phyloP scores from a whole-genome alignment of 2,329 filamentous ascomycete genomes.

The Paracorniculantispora psalliotae region DNA sequence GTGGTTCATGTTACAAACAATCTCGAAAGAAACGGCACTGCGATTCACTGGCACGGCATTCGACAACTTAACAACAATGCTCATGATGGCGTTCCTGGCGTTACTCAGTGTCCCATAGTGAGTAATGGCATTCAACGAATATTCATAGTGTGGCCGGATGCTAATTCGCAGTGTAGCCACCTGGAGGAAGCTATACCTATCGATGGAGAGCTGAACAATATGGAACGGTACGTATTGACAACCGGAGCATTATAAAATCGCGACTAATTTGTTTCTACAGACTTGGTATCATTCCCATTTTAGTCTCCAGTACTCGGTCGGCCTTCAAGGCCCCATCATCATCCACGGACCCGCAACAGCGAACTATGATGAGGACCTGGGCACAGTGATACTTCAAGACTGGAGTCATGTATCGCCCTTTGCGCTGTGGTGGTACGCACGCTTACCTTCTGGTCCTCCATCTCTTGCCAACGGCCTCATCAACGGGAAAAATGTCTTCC shows the following conservation, averaged over 20 bases:
- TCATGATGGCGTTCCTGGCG: constrained; percentile 50
- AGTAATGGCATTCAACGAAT: background rate
- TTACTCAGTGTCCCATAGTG: constrained; percentile 45
- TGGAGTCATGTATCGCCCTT: constrained; percentile 41
- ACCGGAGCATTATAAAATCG: background rate
- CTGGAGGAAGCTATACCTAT: constrained; percentile 51
- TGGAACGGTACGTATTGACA: constrained; percentile 28
- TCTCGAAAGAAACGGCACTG: constrained; percentile 54
- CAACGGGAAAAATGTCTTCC: constrained; percentile 29
- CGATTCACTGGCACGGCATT: constrained; percentile 60
- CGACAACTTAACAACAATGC: constrained; percentile 50
- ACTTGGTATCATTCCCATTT: constrained; percentile 60
- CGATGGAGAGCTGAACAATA: constrained; percentile 51
- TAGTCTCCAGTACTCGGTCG: constrained; percentile 44
- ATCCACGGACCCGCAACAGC: constrained; percentile 55
- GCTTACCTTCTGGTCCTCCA: background rate
- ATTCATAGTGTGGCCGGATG: too few relatives aligned
- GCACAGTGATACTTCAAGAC: constrained; percentile 54
- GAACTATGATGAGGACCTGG: constrained; percentile 60
- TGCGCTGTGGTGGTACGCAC: background rate
- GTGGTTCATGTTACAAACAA: constrained; percentile 47
- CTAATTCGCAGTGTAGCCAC: constrained; percentile 24
- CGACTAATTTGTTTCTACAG: background rate
- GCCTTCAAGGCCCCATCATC: constrained; percentile 55
- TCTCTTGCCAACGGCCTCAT: constrained; percentile 35